These are phyloP conservation scores for Scheffersomyces titani DNA, from an alignment of 1,139 yeast genomes.

Conservation along the genomic window DNA sequence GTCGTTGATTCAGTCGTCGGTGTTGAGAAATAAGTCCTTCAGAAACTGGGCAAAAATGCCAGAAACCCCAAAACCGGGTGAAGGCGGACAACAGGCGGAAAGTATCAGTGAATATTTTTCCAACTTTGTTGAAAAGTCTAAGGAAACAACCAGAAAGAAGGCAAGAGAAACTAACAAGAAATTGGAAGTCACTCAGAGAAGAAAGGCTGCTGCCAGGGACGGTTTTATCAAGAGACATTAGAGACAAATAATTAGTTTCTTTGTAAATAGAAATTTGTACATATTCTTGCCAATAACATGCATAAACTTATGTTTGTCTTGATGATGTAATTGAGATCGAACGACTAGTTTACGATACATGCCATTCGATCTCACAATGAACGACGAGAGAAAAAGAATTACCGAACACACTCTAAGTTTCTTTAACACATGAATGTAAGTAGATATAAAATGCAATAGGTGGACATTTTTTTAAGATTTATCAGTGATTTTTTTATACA, in stretches of 20 bases:
- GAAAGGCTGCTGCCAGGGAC: constrained; percentile 32
- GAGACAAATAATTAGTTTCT: neutral
- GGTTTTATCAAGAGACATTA: constrained; percentile 45
- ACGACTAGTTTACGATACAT: neutral
- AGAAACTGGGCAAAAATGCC: constrained; percentile 66
- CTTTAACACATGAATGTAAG: too few relatives aligned
- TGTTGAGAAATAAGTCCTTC: constrained; percentile 60
- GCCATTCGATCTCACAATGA: too few relatives aligned
- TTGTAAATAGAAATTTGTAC: neutral
- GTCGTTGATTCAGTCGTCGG: constrained; percentile 69
- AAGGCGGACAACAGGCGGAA: constrained; percentile 27
- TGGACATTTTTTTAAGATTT: too few relatives aligned
- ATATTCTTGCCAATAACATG: neutral
- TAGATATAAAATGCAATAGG: too few relatives aligned
- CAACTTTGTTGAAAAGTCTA: constrained; percentile 33
- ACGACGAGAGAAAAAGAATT: too few relatives aligned
- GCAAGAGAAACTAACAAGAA: constrained; percentile 40
- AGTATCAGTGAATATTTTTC: constrained; percentile 42
- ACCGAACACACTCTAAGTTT: too few relatives aligned
- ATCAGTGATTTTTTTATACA: too few relatives aligned
- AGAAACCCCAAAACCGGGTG: constrained; percentile 50
- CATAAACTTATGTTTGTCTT: neutral
- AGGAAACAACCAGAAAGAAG: constrained; percentile 33
- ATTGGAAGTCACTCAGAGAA: constrained; percentile 40
- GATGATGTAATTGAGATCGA: neutral